phyloP scores from a whole-genome alignment of 768 basidiomycete genomes.

The Podaxis sp. region DNA sequence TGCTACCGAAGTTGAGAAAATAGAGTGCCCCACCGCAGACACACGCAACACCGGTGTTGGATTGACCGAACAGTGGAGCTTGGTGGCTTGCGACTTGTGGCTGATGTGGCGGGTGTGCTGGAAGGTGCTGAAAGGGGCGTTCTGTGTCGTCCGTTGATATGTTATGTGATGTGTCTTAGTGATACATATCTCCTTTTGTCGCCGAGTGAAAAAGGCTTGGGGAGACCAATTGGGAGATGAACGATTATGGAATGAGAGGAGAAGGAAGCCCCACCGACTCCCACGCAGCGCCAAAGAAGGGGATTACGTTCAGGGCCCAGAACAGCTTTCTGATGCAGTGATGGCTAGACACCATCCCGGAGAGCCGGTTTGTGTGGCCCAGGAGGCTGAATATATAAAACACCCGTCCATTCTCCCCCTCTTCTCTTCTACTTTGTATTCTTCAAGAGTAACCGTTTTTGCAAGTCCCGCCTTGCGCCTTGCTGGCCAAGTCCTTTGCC shows the following conservation, averaged over 20 bases:
- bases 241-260: not conserved
- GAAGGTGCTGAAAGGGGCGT: not conserved
- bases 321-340: constrained; percentile 1
- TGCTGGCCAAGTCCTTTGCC: constrained; percentile 16
- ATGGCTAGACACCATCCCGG: not conserved
- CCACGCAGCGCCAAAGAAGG: not conserved
- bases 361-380: not conserved
- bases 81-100: not conserved
- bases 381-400: not conserved
- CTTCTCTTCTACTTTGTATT: not conserved
- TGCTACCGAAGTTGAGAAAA: not conserved
- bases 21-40: not conserved
- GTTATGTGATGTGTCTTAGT: not conserved
- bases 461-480: constrained; percentile 16
- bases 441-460: not conserved
- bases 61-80: not conserved
- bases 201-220: not conserved
- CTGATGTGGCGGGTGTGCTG: not conserved
- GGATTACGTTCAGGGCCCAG: constrained; percentile 4
- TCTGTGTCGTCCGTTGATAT: not conserved
- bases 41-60: not conserved
- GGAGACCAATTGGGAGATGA: not conserved
- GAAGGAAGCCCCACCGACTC: constrained; percentile 5
- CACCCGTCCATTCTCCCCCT: not conserved
- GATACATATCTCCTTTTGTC: not conserved